Evolutionary conservation across 352 stramenopile species (phyloP).

Genomic region (Globisporangium perplexum): DNA sequence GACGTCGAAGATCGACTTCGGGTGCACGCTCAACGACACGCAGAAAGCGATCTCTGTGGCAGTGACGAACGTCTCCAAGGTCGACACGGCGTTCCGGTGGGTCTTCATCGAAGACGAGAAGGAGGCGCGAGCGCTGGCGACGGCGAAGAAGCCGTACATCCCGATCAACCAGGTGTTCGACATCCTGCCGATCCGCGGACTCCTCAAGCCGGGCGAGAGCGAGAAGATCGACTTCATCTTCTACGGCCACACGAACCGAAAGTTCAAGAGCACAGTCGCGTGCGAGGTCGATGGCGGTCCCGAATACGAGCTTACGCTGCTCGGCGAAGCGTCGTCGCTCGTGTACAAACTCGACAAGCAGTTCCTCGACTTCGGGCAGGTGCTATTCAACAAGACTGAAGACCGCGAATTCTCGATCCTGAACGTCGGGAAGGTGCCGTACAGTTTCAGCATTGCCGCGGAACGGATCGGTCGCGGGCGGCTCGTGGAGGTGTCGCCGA

Average conservation of each 20-base stretch:
- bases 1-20: conserved; percentile 89
- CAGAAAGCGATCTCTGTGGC: conserved; percentile 83
- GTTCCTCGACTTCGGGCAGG: conserved; percentile 90
- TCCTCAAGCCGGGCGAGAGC: conserved; percentile 81
- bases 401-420: conserved; percentile 90
- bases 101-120: conserved; percentile 93
- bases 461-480: conserved; percentile 35
- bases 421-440: conserved; percentile 92
- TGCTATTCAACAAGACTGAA: conserved; percentile 91
- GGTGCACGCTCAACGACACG: conserved; percentile 94
- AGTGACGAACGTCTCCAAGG: conserved; percentile 89
- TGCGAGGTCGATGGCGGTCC: conserved; percentile 93
- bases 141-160: conserved; percentile 80
- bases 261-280: conserved; percentile 84
- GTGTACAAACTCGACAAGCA: conserved; percentile 90
- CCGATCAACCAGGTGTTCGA: conserved; percentile 94
- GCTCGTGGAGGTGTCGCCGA: conserved; percentile 74
- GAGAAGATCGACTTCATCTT: conserved; percentile 93
- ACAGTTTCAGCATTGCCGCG: conserved; percentile 65
- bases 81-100: conserved; percentile 88
- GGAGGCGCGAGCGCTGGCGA: conserved; percentile 47
- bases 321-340: conserved; percentile 89
- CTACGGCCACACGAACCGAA: conserved; percentile 90
- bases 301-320: conserved; percentile 89
- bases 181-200: conserved; percentile 89